Evolutionary conservation across 495 filamentous ascomycete species (phyloP).

Genomic region (Tuber aestivum): DNA sequence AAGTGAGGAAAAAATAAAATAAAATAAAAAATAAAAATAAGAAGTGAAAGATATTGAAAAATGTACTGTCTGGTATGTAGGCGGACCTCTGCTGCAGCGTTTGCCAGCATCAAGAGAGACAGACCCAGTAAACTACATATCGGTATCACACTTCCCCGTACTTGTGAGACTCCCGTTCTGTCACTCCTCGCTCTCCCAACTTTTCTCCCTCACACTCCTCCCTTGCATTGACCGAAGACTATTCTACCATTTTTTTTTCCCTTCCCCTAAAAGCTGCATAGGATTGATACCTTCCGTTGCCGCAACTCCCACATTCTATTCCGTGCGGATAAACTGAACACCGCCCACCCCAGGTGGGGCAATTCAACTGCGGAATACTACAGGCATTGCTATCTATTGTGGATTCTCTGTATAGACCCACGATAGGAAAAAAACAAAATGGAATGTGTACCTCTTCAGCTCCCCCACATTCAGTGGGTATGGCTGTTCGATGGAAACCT

Average conservation of each 20-base stretch:
- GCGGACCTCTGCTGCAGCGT: neutral
- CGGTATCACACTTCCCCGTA: slow-evolving; percentile 12
- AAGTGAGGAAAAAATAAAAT: slow-evolving; percentile 13
- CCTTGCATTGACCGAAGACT: slow-evolving; percentile 2
- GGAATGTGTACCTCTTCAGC: slow-evolving; percentile 13
- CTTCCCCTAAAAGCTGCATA: slow-evolving; percentile 21
- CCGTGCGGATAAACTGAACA: slow-evolving; percentile 26
- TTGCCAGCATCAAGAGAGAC: slow-evolving; percentile 13
- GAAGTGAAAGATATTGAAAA: slow-evolving; percentile 24
- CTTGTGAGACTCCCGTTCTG: neutral
- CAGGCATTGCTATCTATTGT: slow-evolving; percentile 32
- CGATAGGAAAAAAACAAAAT: slow-evolving; percentile 19
- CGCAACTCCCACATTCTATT: slow-evolving; percentile 18
- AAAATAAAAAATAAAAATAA: slow-evolving; percentile 14
- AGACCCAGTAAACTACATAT: slow-evolving; percentile 19
- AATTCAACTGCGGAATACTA: slow-evolving; percentile 32
- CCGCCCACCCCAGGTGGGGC: slow-evolving; percentile 18
- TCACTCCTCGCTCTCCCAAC: slow-evolving; percentile 3
- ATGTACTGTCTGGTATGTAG: neutral
- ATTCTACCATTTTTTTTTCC: neutral
- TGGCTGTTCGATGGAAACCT: neutral
- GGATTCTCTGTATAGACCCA: slow-evolving; percentile 18
- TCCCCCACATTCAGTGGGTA: neutral
- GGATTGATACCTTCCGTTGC: slow-evolving; percentile 17
- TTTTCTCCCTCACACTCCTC: neutral